Conservation (phyloP, 441 rosid genomes). For the Jatropha multifida region DNA sequence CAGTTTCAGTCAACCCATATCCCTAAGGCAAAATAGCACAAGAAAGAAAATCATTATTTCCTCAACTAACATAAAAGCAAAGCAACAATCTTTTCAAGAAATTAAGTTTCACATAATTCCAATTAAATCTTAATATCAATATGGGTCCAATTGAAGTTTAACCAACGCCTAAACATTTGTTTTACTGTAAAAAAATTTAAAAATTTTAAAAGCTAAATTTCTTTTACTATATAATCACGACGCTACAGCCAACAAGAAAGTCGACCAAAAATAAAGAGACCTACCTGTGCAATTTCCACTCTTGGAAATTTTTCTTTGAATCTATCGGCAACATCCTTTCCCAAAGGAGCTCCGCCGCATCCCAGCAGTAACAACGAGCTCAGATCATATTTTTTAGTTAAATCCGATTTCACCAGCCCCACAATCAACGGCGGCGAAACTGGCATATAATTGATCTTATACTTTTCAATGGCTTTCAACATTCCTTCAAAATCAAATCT, state of each 20-base stretch:
- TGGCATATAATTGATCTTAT: conserved; percentile 59
- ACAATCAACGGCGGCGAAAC: conserved; percentile 83
- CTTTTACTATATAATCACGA: not conserved
- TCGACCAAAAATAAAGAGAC: not conserved
- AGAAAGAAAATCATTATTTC: not conserved
- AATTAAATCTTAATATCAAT: not conserved
- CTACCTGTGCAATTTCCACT: conserved; percentile 50
- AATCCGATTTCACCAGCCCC: conserved; percentile 59
- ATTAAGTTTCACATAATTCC: not conserved
- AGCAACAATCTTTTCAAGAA: not conserved
- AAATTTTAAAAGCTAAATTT: not conserved
- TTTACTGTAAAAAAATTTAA: not conserved
- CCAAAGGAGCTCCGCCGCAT: conserved; percentile 84
- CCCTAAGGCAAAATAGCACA: conserved; percentile 39
- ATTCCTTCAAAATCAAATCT: conserved; percentile 68
- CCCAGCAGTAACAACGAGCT: conserved; percentile 57
- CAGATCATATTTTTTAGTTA: conserved; percentile 60
- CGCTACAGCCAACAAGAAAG: not conserved
- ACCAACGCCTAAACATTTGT: no score
- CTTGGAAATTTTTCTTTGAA: conserved; percentile 69
- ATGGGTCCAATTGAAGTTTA: no score
- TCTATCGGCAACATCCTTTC: conserved; percentile 56
- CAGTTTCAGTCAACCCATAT: conserved; percentile 81
- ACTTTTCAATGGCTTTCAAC: conserved; percentile 60
- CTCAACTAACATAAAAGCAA: not conserved